phyloP scores from a whole-genome alignment of 306 rosid species.

The Vigna angularis region DNA sequence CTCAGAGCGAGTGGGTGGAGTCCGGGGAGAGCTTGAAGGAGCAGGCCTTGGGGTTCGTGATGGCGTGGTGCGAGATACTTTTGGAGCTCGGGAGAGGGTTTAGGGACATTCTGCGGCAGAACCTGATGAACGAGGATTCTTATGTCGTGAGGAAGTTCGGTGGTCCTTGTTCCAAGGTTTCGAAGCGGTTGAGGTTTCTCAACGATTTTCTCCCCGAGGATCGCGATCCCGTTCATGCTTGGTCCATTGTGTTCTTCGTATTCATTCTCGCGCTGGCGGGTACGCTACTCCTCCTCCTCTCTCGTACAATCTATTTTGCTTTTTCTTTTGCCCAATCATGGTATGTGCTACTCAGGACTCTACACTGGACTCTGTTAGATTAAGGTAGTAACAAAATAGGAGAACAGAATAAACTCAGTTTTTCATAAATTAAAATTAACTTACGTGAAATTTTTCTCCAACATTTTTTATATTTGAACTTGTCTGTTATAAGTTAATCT shows the following conservation, averaged over 20 bases:
- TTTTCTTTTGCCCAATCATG: not conserved
- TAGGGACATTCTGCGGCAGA: conserved; percentile 81
- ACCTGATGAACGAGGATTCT: conserved; percentile 69
- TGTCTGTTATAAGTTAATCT: too few relatives aligned
- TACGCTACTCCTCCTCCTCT: not conserved
- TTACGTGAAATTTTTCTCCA: too few relatives aligned
- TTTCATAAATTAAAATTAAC: too few relatives aligned
- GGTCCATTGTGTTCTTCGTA: conserved; percentile 82
- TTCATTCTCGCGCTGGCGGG: conserved; percentile 69
- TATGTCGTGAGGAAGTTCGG: conserved; percentile 61
- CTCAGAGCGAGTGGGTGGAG: conserved; percentile 46
- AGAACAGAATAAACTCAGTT: too few relatives aligned
- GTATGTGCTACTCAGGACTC: not conserved
- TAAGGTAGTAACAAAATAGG: too few relatives aligned
- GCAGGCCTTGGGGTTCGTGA: conserved; percentile 75
- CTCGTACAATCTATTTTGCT: not conserved
- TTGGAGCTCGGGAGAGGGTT: conserved; percentile 82
- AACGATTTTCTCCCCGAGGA: conserved; percentile 93
- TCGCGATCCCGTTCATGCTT: conserved; percentile 92
- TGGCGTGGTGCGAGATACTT: conserved; percentile 92
- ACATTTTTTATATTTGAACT: too few relatives aligned
- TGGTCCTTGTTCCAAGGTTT: conserved; percentile 71
- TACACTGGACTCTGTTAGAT: not conserved
- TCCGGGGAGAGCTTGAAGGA: conserved; percentile 77
- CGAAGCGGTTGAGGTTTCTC: conserved; percentile 70